Evolutionary conservation across 768 basidiomycete species (phyloP), one percentile per base, ranked within the genome.

Genomic region (Suillus tomentosus): DNA sequence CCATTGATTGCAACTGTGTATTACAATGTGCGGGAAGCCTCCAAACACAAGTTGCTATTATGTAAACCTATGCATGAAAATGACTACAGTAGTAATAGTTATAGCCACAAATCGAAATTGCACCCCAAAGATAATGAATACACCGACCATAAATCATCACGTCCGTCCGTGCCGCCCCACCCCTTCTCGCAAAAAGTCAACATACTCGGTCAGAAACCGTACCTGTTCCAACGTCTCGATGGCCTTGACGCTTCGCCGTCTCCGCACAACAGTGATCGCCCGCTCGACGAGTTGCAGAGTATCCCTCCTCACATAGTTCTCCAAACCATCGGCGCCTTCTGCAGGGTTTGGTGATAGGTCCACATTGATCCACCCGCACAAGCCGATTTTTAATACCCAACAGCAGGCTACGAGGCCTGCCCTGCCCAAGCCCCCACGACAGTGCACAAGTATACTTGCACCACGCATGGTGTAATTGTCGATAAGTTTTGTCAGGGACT

Each of bases 211-310:
- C 57, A 95, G 75, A 27, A 27, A 27, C 27, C 27, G 27, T 3
- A 27, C 96, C 76, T 99, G 96, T 73, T 97, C 94, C 72, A 91
- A 89, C 3, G 94, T 96, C 74, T 99, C 96, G 47, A 99, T 85
- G 2, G 95, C 95, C 74, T 99, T 98, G 63, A 89, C 76, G 68
- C 94, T 95, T 65, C 96, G 79, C 66, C 95, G 79, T 66, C 84
- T 78, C 57, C 96, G 78, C 9, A 95, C 85, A 62, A 94, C 84
- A 7, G 80, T 77, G 61, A 99, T 92, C 2, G 85, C 87, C 31
- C 84, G 82, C 71, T 92, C 88, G 9, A 94, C 88, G 53, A 93
- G 82, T 42, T 82, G 79, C 2, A 27, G 71, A 15, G 88, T 84
- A 60, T 84, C 84, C 51, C 73, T 71, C 11, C 78, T 73, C 47